These are phyloP conservation scores for Verticillium isaacii DNA, from an alignment of 2,329 filamentous ascomycete genomes.

Conservation along the genomic window DNA sequence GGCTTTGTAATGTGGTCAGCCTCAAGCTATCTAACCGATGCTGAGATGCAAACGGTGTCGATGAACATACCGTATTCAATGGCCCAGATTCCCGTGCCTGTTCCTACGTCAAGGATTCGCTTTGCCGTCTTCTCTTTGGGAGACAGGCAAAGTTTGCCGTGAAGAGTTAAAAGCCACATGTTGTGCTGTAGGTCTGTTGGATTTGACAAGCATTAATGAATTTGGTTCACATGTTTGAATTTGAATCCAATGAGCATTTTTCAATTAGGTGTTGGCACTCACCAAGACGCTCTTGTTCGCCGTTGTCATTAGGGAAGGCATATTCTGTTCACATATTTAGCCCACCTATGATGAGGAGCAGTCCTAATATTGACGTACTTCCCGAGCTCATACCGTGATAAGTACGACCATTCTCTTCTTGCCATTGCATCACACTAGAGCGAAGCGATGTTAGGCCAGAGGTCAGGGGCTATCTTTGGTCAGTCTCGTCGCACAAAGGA, in stretches of 20 bases:
- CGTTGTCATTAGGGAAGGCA: constrained; percentile 4
- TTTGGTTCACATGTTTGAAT: too few relatives aligned
- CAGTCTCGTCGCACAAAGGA: background rate
- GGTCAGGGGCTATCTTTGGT: background rate
- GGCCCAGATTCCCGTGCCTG: constrained; percentile 20
- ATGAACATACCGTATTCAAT: constrained; percentile 17
- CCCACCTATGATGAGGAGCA: background rate
- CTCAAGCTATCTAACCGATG: too few relatives aligned
- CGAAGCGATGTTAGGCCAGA: background rate
- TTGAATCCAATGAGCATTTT: background rate
- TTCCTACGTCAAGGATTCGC: constrained; percentile 19
- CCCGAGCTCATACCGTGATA: constrained; percentile 11
- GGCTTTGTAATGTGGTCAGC: background rate
- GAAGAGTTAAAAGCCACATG: constrained; percentile 25
- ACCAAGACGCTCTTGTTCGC: constrained; percentile 8
- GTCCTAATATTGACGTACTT: constrained; percentile 15
- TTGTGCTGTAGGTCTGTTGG: constrained; percentile 28
- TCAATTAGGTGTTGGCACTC: background rate
- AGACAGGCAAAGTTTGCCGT: constrained; percentile 20
- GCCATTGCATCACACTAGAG: constrained; percentile 7
- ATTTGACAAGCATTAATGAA: background rate
- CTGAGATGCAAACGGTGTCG: too few relatives aligned
- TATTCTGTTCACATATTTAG: constrained; percentile 2
- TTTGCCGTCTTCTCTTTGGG: constrained; percentile 16
- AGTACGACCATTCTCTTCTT: constrained; percentile 9